Evolutionary conservation across 139 green algal genomes (phyloP).

Genomic region (Yamagishiella unicocca): DNA sequence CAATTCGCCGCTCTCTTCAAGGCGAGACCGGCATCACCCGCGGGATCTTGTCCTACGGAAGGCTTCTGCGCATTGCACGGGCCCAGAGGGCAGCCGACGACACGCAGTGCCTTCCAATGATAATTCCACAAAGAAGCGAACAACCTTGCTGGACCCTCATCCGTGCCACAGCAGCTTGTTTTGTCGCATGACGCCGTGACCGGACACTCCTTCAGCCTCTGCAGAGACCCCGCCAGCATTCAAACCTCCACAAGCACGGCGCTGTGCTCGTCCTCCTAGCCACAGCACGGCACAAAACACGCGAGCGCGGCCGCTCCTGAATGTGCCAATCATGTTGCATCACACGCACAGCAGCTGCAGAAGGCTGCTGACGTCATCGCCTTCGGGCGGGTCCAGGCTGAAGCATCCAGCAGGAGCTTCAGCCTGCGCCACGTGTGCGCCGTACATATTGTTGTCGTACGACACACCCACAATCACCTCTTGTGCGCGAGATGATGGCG

Average conservation of each 20-base stretch:
- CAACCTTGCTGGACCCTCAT: too few relatives aligned
- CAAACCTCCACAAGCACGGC: background rate
- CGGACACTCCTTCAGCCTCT: background rate
- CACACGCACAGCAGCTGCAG: conserved; percentile 24
- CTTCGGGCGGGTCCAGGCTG: background rate
- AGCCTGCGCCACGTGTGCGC: background rate
- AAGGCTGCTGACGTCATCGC: background rate
- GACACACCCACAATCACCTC: background rate
- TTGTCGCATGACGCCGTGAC: background rate
- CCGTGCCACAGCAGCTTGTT: background rate
- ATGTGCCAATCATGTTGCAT: background rate
- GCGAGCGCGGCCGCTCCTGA: too few relatives aligned
- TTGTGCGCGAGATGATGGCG: background rate
- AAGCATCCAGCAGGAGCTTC: background rate
- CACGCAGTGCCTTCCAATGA: too few relatives aligned
- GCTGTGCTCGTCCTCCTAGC: too few relatives aligned
- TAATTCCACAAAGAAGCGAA: too few relatives aligned
- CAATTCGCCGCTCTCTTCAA: too few relatives aligned
- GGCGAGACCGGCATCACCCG: too few relatives aligned
- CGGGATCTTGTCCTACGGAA: too few relatives aligned
- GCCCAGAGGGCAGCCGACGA: too few relatives aligned
- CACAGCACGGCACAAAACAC: too few relatives aligned
- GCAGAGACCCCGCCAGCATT: background rate
- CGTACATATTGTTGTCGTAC: background rate
- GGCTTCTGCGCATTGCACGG: too few relatives aligned